A percentile compares a stretch with the other conserved stretches of the same genome.
phyloP scores from a whole-genome alignment of 495 filamentous ascomycete species.

The Penicillium goetzii region DNA sequence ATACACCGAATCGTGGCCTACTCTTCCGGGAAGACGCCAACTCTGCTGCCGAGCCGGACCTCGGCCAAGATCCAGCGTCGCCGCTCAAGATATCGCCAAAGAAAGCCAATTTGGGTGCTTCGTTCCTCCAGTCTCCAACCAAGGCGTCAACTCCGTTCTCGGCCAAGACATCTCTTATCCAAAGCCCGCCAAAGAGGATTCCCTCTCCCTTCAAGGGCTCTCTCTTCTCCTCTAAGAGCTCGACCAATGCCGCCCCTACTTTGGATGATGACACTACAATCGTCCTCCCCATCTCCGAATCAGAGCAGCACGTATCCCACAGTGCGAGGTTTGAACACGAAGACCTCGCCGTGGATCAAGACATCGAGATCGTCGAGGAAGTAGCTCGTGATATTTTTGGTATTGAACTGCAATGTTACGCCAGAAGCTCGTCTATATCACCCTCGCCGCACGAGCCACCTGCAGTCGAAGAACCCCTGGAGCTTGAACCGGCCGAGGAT shows the following conservation, averaged over 20 bases:
- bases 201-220: constrained; percentile 46
- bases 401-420: constrained; percentile 27
- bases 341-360: constrained; percentile 11
- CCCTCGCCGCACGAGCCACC: constrained; percentile 6
- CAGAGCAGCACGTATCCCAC: not conserved
- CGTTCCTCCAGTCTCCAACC: constrained; percentile 35
- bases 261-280: not conserved
- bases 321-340: not conserved
- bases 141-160: constrained; percentile 40
- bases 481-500: constrained; percentile 13
- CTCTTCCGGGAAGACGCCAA: constrained; percentile 27
- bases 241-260: not conserved
- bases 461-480: constrained; percentile 10
- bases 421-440: constrained; percentile 14
- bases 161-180: constrained; percentile 42
- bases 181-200: constrained; percentile 49
- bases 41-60: constrained; percentile 31
- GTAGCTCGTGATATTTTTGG: constrained; percentile 35
- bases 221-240: constrained; percentile 20
- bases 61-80: constrained; percentile 34
- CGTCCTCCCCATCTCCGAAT: not conserved
- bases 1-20: constrained; percentile 38
- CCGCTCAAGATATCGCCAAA: constrained; percentile 52
- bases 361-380: constrained; percentile 33
- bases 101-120: constrained; percentile 45